Evolutionary conservation across 495 filamentous ascomycete species (phyloP).

Genomic region (Aspergillus haitiensis): DNA sequence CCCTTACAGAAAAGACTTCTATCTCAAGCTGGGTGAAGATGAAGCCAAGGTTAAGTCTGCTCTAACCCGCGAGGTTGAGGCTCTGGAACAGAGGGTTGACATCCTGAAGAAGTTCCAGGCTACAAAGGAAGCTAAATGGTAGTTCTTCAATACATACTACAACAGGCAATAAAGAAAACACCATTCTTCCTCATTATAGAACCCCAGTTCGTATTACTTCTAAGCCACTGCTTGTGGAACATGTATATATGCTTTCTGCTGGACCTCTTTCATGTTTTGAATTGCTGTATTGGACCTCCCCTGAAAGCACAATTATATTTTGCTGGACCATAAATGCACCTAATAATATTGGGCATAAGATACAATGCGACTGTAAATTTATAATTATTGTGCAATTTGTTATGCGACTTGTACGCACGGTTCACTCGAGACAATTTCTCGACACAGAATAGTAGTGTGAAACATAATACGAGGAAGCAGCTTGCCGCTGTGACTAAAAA

Average conservation of each 20-base stretch:
- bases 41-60: conserved; percentile 54
- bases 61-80: conserved; percentile 66
- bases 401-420: too few species aligned
- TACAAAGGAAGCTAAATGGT: conserved; percentile 71
- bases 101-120: conserved; percentile 75
- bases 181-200: conserved; percentile 9
- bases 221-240: conserved; percentile 1
- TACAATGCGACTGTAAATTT: too few species aligned
- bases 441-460: too few species aligned
- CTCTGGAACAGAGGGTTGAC: conserved; percentile 69
- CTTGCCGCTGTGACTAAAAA: too few species aligned
- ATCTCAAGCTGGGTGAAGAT: conserved; percentile 75
- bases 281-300: conserved; percentile 10
- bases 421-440: too few species aligned
- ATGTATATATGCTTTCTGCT: conserved; percentile 17
- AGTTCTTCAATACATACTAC: conserved; percentile 23
- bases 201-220: background rate
- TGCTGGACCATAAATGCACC: background rate
- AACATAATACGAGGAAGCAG: too few species aligned
- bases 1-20: conserved; percentile 90
- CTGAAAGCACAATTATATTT: conserved; percentile 9
- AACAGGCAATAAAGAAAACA: conserved; percentile 4
- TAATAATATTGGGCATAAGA: too few species aligned
- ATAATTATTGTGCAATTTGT: too few species aligned
- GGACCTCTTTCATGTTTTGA: conserved; percentile 11